Percentiles rank a stretch among this genome's conserved stretches.
Conservation (phyloP, 257 asterid genomes). For the Asclepias syriaca region DNA sequence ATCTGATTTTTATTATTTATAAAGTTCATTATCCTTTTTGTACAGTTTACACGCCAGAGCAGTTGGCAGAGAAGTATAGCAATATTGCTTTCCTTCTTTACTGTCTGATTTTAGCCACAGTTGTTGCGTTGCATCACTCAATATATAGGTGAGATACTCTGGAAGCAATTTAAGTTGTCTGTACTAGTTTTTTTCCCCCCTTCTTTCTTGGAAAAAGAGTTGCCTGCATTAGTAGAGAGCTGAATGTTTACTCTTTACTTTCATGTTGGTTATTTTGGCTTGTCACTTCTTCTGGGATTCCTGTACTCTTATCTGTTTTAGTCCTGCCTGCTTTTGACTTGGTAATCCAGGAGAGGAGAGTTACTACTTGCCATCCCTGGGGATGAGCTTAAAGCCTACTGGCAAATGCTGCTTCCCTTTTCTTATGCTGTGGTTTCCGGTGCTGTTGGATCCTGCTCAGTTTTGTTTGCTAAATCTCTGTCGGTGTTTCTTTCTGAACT, state of each 20-base stretch:
- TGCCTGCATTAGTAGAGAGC: not conserved
- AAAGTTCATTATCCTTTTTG: conserved; percentile 8
- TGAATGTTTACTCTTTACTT: too few species aligned
- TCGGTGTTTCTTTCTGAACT: conserved; percentile 35
- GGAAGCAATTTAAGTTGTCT: conserved; percentile 10
- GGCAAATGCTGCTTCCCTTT: conserved; percentile 92
- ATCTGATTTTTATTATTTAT: conserved; percentile 4
- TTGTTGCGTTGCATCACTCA: conserved; percentile 65
- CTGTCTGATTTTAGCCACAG: conserved; percentile 63
- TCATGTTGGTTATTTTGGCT: conserved; percentile 7
- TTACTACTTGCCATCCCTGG: conserved; percentile 53
- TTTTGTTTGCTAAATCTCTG: conserved; percentile 92
- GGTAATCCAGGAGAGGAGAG: conserved; percentile 74
- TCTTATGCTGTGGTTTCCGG: conserved; percentile 96
- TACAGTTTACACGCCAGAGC: conserved; percentile 87
- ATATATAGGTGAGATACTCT: conserved; percentile 45
- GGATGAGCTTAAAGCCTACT: conserved; percentile 57
- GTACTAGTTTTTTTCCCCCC: too few species aligned
- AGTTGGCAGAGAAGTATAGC: conserved; percentile 89
- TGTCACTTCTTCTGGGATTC: not conserved
- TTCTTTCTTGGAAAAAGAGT: too few species aligned
- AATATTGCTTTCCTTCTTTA: conserved; percentile 72
- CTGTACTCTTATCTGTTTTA: not conserved
- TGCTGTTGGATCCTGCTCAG: conserved; percentile 93
- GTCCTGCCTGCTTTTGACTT: not conserved